Evolutionary conservation across 2,329 filamentous ascomycete genomes (phyloP).

Genomic region (Paraphaeosphaeria sporulosa): DNA sequence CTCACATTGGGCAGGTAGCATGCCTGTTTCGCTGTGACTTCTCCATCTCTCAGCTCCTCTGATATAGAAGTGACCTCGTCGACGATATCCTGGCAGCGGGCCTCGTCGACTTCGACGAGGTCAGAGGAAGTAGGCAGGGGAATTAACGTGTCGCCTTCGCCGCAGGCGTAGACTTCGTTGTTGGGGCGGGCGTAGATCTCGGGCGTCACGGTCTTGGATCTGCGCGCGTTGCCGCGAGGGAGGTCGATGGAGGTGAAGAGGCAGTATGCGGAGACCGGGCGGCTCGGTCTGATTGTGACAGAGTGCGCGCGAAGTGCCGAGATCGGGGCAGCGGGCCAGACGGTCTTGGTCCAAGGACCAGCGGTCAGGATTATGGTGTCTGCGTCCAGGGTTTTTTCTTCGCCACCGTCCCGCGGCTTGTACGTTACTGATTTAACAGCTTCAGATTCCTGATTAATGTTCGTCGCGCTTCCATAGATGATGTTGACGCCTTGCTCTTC

Average conservation of each 20-base stretch:
- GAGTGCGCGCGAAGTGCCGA: slow-evolving; percentile 68
- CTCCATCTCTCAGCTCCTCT: slow-evolving; percentile 55
- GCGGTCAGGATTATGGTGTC: slow-evolving; percentile 67
- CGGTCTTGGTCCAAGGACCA: slow-evolving; percentile 66
- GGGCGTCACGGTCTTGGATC: slow-evolving; percentile 70
- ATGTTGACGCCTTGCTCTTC: slow-evolving; percentile 66
- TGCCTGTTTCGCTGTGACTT: slow-evolving; percentile 78
- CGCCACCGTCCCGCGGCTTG: slow-evolving; percentile 56
- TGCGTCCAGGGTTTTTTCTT: slow-evolving; percentile 60
- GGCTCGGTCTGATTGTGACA: slow-evolving; percentile 65
- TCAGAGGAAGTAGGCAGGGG: slow-evolving; percentile 80
- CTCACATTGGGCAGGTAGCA: slow-evolving; percentile 88
- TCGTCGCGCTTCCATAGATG: slow-evolving; percentile 71
- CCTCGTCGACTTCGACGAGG: slow-evolving; percentile 76
- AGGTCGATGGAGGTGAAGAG: slow-evolving; percentile 88
- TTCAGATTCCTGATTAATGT: slow-evolving; percentile 66
- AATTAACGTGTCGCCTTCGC: slow-evolving; percentile 79
- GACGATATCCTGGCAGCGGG: slow-evolving; percentile 83
- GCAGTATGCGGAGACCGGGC: slow-evolving; percentile 73
- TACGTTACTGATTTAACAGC: slow-evolving; percentile 71
- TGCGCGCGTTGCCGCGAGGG: slow-evolving; percentile 58
- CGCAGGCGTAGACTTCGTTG: slow-evolving; percentile 91
- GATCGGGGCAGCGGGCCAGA: slow-evolving; percentile 66
- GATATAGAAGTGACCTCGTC: slow-evolving; percentile 74
- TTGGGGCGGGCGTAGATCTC: slow-evolving; percentile 94